Evolutionary conservation across 768 basidiomycete genomes (phyloP).

Genomic region (Panaeolus cyanescens): DNA sequence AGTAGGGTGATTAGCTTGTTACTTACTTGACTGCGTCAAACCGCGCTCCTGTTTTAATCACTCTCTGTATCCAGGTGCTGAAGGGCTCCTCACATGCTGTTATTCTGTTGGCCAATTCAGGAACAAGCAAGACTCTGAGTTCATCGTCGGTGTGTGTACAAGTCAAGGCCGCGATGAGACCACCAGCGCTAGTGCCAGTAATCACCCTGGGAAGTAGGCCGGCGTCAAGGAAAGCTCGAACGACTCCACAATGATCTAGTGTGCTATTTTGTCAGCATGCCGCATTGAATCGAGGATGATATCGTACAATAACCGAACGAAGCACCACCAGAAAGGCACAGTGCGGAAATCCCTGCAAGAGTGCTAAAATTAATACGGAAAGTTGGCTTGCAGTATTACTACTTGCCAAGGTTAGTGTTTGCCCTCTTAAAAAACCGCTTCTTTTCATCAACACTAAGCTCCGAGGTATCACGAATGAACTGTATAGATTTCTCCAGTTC

Average conservation of each 20-base stretch:
- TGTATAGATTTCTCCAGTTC: constrained; percentile 78
- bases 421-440: constrained; percentile 87
- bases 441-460: constrained; percentile 86
- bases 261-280: constrained; percentile 5
- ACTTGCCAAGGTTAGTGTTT: constrained; percentile 80
- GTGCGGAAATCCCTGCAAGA: constrained; percentile 64
- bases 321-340: constrained; percentile 96
- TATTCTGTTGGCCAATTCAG: constrained; percentile 81
- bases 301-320: constrained; percentile 88
- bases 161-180: constrained; percentile 71
- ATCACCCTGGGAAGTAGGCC: constrained; percentile 88
- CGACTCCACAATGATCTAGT: constrained; percentile 85
- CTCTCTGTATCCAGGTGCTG: constrained; percentile 66
- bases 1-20: too few relatives aligned
- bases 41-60: constrained; percentile 88
- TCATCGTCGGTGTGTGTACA: constrained; percentile 92
- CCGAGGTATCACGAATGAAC: constrained; percentile 72
- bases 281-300: not conserved
- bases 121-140: constrained; percentile 73
- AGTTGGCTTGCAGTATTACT: not conserved
- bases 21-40: constrained; percentile 77
- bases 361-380: not conserved
- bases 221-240: constrained; percentile 89
- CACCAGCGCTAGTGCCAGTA: constrained; percentile 94
- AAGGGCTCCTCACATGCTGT: constrained; percentile 82